Evolutionary conservation across 345 rosid species (phyloP), one percentile per base, ranked within the genome.

Genomic region (Hibiscus trionum): DNA sequence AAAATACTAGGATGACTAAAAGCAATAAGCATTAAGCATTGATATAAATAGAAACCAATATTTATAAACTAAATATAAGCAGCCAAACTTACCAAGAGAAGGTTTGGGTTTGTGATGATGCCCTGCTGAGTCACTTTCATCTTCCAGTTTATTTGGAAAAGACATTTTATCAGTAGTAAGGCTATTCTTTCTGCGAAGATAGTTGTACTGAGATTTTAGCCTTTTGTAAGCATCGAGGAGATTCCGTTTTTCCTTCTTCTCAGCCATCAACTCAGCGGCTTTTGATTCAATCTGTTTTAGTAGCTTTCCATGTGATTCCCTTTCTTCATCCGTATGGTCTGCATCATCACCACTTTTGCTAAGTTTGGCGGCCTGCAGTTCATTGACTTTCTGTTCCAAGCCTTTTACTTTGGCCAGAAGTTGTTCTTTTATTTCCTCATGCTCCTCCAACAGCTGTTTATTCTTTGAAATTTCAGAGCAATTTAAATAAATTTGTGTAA

Each of bases 161-260:
- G 61, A 66, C 81, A 77, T 79, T 69, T 83, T 82, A 69, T 85
- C 90, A 11, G 72, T 62, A 42, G 83, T 79, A 73, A 87, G 86
- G 49, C 89, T 90, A 21, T 17, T 73, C 85, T 71, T 88, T 73
- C 74, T 56, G 39, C 79, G 66, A 62, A 95, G 91, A 74, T 44
- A 95, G 83, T 60, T 83, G 80, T 91, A 80, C 59, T 91, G 93
- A 60, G 93, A 89, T 79, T 83, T 90, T 55, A 89, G 73, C 73
- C 78, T 88, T 59, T 90, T 90, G 88, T 82, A 90, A 26, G 74
- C 60, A 73, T 72, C 84, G 66, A 71, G 0, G 15, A 78, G 10
- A 47, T 84, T 80, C 42, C 69, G 77, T 64, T 9, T 77, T 74
- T 80, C 90, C 77, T 78, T 83, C 84, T 61, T 83, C 84, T 82